phyloP scores from a whole-genome alignment of 768 basidiomycete species.

The Kwoniella dendrophila region DNA sequence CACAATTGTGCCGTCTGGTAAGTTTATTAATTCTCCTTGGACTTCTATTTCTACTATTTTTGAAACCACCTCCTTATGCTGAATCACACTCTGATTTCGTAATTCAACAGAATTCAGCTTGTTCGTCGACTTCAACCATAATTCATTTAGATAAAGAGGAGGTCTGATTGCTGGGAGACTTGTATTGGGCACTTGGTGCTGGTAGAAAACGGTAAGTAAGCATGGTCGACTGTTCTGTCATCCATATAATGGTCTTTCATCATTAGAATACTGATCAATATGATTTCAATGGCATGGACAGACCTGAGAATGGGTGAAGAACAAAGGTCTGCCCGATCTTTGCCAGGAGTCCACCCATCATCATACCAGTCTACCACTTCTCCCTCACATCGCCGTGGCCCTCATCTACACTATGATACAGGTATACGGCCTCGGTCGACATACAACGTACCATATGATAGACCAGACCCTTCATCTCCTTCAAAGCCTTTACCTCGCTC shows the following conservation, averaged over 20 bases:
- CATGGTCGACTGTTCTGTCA: too few relatives aligned
- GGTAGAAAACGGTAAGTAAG: too few relatives aligned
- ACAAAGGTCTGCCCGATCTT: slow-evolving; percentile 5
- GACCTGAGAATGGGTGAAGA: slow-evolving; percentile 8
- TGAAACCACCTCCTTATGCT: too few relatives aligned
- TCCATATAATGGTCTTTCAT: too few relatives aligned
- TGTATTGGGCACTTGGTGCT: too few relatives aligned
- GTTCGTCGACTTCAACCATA: neutral
- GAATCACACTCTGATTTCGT: too few relatives aligned
- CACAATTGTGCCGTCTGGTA: too few relatives aligned
- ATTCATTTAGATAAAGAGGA: neutral
- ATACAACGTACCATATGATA: neutral
- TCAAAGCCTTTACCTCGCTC: neutral
- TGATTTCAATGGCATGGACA: neutral
- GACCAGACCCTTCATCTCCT: neutral
- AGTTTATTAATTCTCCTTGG: too few relatives aligned
- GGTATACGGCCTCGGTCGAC: slow-evolving; percentile 1
- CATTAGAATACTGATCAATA: neutral
- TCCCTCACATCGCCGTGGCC: neutral
- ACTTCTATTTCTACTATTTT: too few relatives aligned
- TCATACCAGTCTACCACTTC: neutral
- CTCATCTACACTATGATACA: neutral
- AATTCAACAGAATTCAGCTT: neutral
- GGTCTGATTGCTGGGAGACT: neutral
- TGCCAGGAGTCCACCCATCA: neutral